Evolutionary conservation across 164 flowering plant species (phyloP), one percentile per base, ranked within the genome.

Genomic region (Dillenia suffruticosa): DNA sequence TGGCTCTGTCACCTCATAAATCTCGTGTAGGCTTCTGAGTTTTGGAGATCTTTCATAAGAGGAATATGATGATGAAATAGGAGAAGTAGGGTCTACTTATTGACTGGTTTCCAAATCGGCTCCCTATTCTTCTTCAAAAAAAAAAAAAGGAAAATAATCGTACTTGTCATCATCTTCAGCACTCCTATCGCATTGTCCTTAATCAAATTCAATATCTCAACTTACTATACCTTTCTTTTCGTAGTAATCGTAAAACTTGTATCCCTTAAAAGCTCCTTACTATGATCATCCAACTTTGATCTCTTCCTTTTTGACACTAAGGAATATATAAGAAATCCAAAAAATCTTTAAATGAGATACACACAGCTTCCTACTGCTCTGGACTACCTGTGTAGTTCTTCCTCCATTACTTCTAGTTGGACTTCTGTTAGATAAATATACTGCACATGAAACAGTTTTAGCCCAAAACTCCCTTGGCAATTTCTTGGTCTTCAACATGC

Each of bases 401-500:
- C 45, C 10, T 26, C 40, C 40, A 26, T 26, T 26, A 2, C 49
- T 54, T 9, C 32, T 59, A 16, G 59, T 40, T 3, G 66, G 52
- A 46, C 46, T 46, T 8, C 63, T 51, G 43, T 69, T 68, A 2
- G 10, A 45, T 12, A 68, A 44, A 9, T 68, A 62, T 2, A 68
- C 62, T 0, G 51, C 52, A 62, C 62, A 56, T 15, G 15, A 45
- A 1, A 68, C 58, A 12, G 64, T 55, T 40, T 59, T 55, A 13
- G 64, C 54, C 59, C 70, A 67, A 54, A 67, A 54, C 15, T 61
- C 49, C 11, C 44, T 59, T 3, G 53, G 49, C 49, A 19, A 45
- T 5, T 12, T 16, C 48, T 51, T 51, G 1, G 9, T 40, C 11
- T 32, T 51, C n/a, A 51, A 15, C 64, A 43, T 61, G 12, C 44